Conservation (phyloP, 768 basidiomycete genomes). For the Amanita muscaria region DNA sequence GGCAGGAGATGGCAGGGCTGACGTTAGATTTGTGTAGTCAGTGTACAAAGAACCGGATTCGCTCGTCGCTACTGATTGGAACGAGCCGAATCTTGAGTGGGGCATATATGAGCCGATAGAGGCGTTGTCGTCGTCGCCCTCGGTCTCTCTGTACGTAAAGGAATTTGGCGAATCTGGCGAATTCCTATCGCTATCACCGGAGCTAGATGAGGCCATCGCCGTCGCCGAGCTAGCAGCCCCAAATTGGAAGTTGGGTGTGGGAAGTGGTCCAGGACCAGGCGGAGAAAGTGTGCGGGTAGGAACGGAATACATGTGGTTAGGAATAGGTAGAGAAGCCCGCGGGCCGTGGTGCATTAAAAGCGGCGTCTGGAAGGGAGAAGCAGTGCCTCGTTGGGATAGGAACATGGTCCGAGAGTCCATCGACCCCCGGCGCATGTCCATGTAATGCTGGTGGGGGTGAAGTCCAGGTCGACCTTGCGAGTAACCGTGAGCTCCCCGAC, state of each 20-base stretch:
- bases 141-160: constrained; percentile 38
- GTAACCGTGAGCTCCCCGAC: constrained; percentile 24
- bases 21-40: constrained; percentile 27
- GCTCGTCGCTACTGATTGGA: constrained; percentile 52
- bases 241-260: constrained; percentile 55
- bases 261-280: constrained; percentile 49
- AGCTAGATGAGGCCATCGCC: constrained; percentile 39
- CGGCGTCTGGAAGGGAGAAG: constrained; percentile 31
- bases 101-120: constrained; percentile 41
- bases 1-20: constrained; percentile 13
- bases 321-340: constrained; percentile 40
- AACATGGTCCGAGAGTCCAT: constrained; percentile 32
- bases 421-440: constrained; percentile 32
- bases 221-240: constrained; percentile 44
- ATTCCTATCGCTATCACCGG: constrained; percentile 41
- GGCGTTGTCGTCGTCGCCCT: constrained; percentile 40
- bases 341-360: constrained; percentile 33
- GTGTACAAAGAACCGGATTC: constrained; percentile 47
- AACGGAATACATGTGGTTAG: constrained; percentile 37
- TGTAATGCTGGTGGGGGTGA: constrained; percentile 24
- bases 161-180: constrained; percentile 45
- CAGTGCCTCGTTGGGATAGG: constrained; percentile 23
- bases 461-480: constrained; percentile 17
- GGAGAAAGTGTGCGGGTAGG: constrained; percentile 36
- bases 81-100: constrained; percentile 51